These are phyloP conservation scores for Entomortierella parvispora DNA, from an alignment of 192 early-diverging fungal species.

Conservation along the genomic window DNA sequence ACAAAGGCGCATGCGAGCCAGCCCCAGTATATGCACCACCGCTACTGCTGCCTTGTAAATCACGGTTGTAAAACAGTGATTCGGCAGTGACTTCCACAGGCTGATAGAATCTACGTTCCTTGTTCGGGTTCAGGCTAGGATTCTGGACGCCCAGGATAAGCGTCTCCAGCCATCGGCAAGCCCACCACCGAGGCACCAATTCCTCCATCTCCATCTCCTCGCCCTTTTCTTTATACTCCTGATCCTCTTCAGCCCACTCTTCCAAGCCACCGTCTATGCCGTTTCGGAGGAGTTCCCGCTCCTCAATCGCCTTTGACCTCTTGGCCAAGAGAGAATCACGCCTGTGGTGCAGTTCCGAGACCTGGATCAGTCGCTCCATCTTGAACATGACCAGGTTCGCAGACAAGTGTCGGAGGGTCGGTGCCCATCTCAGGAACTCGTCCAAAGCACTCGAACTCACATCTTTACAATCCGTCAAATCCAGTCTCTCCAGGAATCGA, in stretches of 20 bases:
- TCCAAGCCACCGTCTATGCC: neutral
- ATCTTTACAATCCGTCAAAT: conserved; percentile 21
- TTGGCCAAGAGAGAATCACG: too few species aligned
- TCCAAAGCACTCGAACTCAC: conserved; percentile 11
- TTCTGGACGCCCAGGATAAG: conserved; percentile 27
- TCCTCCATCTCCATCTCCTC: too few species aligned
- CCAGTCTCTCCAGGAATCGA: conserved; percentile 7
- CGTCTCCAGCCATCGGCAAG: conserved; percentile 18
- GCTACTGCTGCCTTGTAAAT: conserved; percentile 10
- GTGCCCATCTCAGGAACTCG: neutral
- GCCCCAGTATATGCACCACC: neutral
- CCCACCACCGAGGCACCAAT: conserved; percentile 13
- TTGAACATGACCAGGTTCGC: neutral
- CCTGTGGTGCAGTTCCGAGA: conserved; percentile 4
- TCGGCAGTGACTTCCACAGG: conserved; percentile 8
- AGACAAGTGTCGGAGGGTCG: conserved; percentile 16
- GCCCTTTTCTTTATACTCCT: neutral
- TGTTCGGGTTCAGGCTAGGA: neutral
- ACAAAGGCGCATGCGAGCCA: too few species aligned
- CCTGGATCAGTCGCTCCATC: conserved; percentile 19
- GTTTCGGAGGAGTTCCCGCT: neutral
- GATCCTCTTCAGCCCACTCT: neutral
- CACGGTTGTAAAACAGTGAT: conserved; percentile 18
- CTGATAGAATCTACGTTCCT: neutral
- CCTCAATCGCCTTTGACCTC: neutral